Conservation (phyloP, 2,329 filamentous ascomycete genomes). For the Fusarium sp. region DNA sequence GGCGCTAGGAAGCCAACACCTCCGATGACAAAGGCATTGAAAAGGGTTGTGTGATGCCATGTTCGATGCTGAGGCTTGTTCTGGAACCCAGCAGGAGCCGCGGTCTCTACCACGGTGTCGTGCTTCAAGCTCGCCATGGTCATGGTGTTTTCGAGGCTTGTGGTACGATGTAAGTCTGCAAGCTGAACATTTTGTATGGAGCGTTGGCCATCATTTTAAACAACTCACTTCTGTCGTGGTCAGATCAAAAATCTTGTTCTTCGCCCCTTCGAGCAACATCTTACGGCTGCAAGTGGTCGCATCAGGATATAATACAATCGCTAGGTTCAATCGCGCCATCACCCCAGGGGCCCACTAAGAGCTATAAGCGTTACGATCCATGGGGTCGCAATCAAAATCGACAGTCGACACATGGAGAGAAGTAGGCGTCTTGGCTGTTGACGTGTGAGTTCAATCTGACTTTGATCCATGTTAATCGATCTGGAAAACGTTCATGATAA, state of each 20-base stretch:
- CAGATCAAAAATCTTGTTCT: not conserved
- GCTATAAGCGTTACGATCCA: not conserved
- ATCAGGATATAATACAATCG: not conserved
- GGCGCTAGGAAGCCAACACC: constrained; percentile 55
- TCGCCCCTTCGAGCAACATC: not conserved
- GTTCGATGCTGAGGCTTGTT: constrained; percentile 9
- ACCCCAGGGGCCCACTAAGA: not conserved
- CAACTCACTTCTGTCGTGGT: not conserved
- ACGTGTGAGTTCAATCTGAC: not conserved
- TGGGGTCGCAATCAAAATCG: not conserved
- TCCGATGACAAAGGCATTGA: constrained; percentile 66
- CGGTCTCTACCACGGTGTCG: not conserved
- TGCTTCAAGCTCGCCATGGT: not conserved
- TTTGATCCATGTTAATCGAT: not conserved
- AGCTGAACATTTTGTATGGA: not conserved
- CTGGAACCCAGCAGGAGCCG: not conserved
- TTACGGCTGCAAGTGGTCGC: not conserved
- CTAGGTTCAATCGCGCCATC: not conserved
- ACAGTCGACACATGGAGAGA: not conserved
- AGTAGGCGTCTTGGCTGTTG: not conserved
- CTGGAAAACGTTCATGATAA: not conserved
- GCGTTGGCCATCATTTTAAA: not conserved
- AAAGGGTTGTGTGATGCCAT: constrained; percentile 65
- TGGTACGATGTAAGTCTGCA: not conserved
- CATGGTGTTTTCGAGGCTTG: not conserved